Conservation (phyloP, 2,329 filamentous ascomycete species). For the Penicillium glabrum region DNA sequence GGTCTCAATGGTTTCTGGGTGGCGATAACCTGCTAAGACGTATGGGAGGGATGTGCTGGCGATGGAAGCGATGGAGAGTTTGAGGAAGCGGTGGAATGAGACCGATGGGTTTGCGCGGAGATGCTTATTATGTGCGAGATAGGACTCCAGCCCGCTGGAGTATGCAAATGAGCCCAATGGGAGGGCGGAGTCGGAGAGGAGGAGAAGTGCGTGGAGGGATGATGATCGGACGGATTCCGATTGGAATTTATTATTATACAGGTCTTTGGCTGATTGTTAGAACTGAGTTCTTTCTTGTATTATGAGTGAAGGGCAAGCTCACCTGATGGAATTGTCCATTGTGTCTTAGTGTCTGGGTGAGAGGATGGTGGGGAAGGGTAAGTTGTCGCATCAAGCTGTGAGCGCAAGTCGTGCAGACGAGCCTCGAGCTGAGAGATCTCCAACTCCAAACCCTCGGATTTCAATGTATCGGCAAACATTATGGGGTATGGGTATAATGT, state of each 20-base stretch:
- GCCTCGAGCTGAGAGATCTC: slow-evolving; percentile 50
- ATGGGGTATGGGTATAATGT: not conserved
- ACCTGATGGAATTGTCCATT: slow-evolving; percentile 13
- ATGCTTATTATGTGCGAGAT: slow-evolving; percentile 57
- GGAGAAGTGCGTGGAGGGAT: slow-evolving; percentile 55
- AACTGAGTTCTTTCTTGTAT: not conserved
- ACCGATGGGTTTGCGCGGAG: slow-evolving; percentile 34
- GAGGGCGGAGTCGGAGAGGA: slow-evolving; percentile 64
- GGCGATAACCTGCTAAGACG: slow-evolving; percentile 55
- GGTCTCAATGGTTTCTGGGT: slow-evolving; percentile 49
- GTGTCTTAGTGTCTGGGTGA: slow-evolving; percentile 7
- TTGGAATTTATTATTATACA: slow-evolving; percentile 10
- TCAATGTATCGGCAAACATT: slow-evolving; percentile 12
- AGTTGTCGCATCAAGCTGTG: slow-evolving; percentile 35
- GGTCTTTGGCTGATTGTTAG: slow-evolving; percentile 2
- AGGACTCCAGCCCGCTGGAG: slow-evolving; percentile 64
- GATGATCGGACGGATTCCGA: slow-evolving; percentile 9
- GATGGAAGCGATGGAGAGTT: slow-evolving; percentile 57
- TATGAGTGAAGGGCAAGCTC: not conserved
- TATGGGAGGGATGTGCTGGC: slow-evolving; percentile 62
- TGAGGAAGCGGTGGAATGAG: slow-evolving; percentile 57
- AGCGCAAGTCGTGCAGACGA: slow-evolving; percentile 48
- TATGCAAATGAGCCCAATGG: slow-evolving; percentile 67
- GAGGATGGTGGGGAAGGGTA: slow-evolving; percentile 19
- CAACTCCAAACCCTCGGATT: slow-evolving; percentile 26